Conservation (phyloP, 179 eudicot species). For the Gypsophila paniculata region DNA sequence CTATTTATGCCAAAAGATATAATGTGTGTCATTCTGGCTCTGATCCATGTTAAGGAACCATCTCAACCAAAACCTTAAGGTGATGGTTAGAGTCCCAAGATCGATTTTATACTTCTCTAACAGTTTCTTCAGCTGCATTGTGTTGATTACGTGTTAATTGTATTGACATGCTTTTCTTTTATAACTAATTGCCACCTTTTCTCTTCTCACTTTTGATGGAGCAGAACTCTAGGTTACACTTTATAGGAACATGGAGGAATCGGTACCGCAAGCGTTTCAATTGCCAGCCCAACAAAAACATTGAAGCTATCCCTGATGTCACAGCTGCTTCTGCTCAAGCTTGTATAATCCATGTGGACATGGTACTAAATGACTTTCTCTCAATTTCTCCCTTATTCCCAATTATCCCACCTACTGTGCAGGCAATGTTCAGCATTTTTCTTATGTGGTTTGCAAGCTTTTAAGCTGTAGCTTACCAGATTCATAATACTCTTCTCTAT, state of each 20-base stretch:
- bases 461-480: not conserved
- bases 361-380: slow-evolving; percentile 44
- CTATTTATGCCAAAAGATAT: too few relatives aligned
- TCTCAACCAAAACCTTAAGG: too few relatives aligned
- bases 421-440: not conserved
- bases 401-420: too few relatives aligned
- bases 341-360: slow-evolving; percentile 73
- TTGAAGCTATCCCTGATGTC: slow-evolving; percentile 28
- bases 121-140: not conserved
- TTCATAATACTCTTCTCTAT: not conserved
- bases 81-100: too few relatives aligned
- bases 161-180: not conserved
- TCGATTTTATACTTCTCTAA: too few relatives aligned
- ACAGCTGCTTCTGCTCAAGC: slow-evolving; percentile 37
- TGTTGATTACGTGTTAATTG: not conserved
- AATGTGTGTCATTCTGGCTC: too few relatives aligned
- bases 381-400: not conserved
- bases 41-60: too few relatives aligned
- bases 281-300: slow-evolving; percentile 34
- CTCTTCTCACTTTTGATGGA: slow-evolving; percentile 17
- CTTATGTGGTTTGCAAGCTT: not conserved
- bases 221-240: slow-evolving; percentile 92
- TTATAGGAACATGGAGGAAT: slow-evolving; percentile 95
- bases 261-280: slow-evolving; percentile 82
- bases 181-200: not conserved